Percentiles rank a stretch among this genome's conserved stretches.
Conservation (phyloP, 208 protist species). For the Wallacemonas collosoma region DNA sequence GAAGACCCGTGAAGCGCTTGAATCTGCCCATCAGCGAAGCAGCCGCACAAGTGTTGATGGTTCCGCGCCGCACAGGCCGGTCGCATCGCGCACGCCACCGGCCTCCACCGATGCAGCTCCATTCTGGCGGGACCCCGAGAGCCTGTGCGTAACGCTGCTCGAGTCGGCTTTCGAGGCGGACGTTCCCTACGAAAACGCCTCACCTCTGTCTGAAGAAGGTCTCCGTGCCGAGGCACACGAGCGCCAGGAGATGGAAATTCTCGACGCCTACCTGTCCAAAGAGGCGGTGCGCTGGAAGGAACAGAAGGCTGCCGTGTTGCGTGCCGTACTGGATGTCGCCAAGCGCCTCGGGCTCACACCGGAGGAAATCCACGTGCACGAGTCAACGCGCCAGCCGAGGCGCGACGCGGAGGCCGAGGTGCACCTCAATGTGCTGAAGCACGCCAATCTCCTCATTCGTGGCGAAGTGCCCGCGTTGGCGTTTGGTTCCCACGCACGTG, state of each 20-base stretch:
- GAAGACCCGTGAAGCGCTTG: slow-evolving; percentile 34
- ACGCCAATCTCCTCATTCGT: slow-evolving; percentile 84
- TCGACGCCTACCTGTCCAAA: slow-evolving; percentile 71
- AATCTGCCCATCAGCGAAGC: background rate
- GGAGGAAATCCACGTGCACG: slow-evolving; percentile 49
- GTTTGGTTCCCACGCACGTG: background rate
- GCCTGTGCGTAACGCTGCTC: slow-evolving; percentile 74
- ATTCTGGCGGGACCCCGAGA: slow-evolving; percentile 61
- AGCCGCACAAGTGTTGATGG: too few species aligned
- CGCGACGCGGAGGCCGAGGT: background rate
- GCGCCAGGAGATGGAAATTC: slow-evolving; percentile 50
- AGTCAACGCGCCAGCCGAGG: slow-evolving; percentile 16
- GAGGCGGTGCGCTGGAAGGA: slow-evolving; percentile 59
- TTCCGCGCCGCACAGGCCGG: too few species aligned
- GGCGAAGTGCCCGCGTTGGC: slow-evolving; percentile 59
- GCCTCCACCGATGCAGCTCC: background rate
- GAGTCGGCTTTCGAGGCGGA: slow-evolving; percentile 82
- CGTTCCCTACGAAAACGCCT: slow-evolving; percentile 35
- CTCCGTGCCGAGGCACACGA: slow-evolving; percentile 46
- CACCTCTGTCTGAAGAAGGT: slow-evolving; percentile 37
- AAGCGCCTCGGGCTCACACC: slow-evolving; percentile 46
- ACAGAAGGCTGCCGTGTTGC: slow-evolving; percentile 73
- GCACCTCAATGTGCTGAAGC: slow-evolving; percentile 56
- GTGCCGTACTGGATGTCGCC: slow-evolving; percentile 59
- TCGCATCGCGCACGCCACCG: background rate